Evolutionary conservation across 1,284 basidiomycete species (phyloP).

Genomic region (Rhodotorula sp.): DNA sequence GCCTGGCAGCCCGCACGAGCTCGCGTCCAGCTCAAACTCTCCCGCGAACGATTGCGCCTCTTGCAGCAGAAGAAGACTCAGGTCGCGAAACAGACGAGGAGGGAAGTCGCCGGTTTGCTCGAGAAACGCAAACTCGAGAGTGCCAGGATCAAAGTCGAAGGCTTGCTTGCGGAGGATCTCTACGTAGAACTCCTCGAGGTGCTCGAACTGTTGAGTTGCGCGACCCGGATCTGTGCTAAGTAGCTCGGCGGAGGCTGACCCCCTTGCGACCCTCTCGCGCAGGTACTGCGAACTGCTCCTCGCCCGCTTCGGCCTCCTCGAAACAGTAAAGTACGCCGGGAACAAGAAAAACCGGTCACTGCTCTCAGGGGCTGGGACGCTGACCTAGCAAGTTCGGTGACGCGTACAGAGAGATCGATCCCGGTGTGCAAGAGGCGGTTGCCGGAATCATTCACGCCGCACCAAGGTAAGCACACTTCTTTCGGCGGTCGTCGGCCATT

Average conservation of each 20-base stretch:
- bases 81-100: constrained; percentile 74
- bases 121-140: constrained; percentile 79
- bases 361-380: neutral
- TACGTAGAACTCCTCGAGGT: constrained; percentile 83
- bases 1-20: constrained; percentile 32
- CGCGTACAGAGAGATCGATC: constrained; percentile 79
- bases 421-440: constrained; percentile 68
- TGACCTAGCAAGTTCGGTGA: too few species aligned
- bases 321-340: constrained; percentile 63
- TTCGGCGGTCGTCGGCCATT: neutral
- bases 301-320: constrained; percentile 85
- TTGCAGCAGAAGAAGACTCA: constrained; percentile 92
- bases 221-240: too few species aligned
- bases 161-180: constrained; percentile 81
- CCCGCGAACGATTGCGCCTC: constrained; percentile 83
- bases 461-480: constrained; percentile 59
- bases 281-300: constrained; percentile 82
- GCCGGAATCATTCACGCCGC: constrained; percentile 83
- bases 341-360: neutral
- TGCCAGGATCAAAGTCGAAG: constrained; percentile 65
- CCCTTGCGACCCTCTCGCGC: constrained; percentile 65
- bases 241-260: neutral
- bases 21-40: constrained; percentile 59
- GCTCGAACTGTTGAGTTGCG: constrained; percentile 68
- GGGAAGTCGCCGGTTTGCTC: constrained; percentile 65